Base-by-base conservation (phyloP, 2,329 filamentous ascomycete species). In the Sporothrix phasma region DNA sequence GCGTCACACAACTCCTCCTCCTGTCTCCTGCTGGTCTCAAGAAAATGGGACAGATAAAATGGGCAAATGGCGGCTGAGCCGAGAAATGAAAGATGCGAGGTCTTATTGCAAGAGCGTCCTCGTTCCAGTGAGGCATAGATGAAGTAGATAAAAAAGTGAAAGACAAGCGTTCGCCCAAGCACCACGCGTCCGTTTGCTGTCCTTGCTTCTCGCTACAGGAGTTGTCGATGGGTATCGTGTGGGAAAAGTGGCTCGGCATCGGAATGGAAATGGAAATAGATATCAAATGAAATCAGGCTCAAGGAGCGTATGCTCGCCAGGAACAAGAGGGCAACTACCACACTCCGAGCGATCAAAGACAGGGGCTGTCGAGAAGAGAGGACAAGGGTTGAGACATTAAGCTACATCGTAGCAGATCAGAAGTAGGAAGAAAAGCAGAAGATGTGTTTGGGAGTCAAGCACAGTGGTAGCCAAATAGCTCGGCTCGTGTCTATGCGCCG, bases 401-500 rank as follows among this genome's bases (percentile, higher is more conserved):
- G 61, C 41, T 66, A 56, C 49, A 56, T 53, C 60, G 54, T 56
- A 49, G 43, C 59, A 26, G 24, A 62, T 47, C 34, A 58, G 15
- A 46, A 45, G 10, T n/a, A 31, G 29, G 53, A 59, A 62, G 51
- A n/a, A 24, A 41, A 45, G 22, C 10, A 3, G 34, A 37, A 58
- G 17, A 43, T 39, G 31, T 13, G 22, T 31, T 37, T 37, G 29
- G 17, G 17, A 31, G 58, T 47, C 37, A 64, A 39, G 51, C 51
- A 62, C 22, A 59, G 53, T 37, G 49, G 47, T 53, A 31, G 46
- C 19, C 29, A 58, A 47, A 41, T 43, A 47, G 58, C 58, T 46
- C 49, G 43, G 56, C 7, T 65, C 61, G 61, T 65, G 17, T 66
- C 63, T 63, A 65, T 62, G 56, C 37, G 62, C 65, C 51, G 62